Evolutionary conservation across 768 basidiomycete genomes (phyloP).

Genomic region (Hygrophoropsis aurantiaca): DNA sequence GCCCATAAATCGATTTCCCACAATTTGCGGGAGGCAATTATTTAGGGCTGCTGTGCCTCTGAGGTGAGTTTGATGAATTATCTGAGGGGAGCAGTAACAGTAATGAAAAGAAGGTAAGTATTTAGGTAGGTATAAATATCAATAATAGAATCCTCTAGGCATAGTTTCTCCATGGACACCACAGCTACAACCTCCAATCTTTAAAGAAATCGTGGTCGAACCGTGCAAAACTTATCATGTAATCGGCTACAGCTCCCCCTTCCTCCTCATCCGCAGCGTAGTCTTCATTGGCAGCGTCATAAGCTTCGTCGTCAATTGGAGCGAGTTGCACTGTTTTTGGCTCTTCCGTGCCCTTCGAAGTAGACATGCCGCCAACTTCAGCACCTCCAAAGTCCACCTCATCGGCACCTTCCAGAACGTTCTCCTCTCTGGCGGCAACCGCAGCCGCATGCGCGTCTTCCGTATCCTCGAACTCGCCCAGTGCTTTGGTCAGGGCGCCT

Average conservation of each 20-base stretch:
- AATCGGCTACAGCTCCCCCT: slow-evolving; percentile 78
- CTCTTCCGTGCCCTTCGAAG: slow-evolving; percentile 8
- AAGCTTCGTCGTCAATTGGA: slow-evolving; percentile 24
- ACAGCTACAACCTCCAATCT: slow-evolving; percentile 60
- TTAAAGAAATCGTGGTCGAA: slow-evolving; percentile 68
- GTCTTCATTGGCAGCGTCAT: slow-evolving; percentile 35
- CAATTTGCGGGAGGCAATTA: no score
- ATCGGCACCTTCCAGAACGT: slow-evolving; percentile 73
- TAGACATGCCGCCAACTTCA: slow-evolving; percentile 7
- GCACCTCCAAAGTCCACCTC: slow-evolving; percentile 68
- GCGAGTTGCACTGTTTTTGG: neutral
- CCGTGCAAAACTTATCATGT: slow-evolving; percentile 73
- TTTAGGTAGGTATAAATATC: no score
- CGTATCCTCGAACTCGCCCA: slow-evolving; percentile 84
- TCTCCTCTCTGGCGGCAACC: slow-evolving; percentile 73
- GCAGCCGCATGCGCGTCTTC: slow-evolving; percentile 85
- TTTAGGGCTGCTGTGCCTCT: no score
- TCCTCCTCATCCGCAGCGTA: slow-evolving; percentile 51
- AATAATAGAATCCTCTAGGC: no score
- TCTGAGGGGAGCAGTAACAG: no score
- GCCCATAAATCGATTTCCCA: no score
- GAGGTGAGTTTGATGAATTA: no score
- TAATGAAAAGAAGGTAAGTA: no score
- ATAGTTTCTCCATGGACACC: neutral
- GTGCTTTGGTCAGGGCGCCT: slow-evolving; percentile 62